These are phyloP conservation scores for Linnemannia exigua DNA, from an alignment of 192 early-diverging fungal genomes.

Conservation along the genomic window DNA sequence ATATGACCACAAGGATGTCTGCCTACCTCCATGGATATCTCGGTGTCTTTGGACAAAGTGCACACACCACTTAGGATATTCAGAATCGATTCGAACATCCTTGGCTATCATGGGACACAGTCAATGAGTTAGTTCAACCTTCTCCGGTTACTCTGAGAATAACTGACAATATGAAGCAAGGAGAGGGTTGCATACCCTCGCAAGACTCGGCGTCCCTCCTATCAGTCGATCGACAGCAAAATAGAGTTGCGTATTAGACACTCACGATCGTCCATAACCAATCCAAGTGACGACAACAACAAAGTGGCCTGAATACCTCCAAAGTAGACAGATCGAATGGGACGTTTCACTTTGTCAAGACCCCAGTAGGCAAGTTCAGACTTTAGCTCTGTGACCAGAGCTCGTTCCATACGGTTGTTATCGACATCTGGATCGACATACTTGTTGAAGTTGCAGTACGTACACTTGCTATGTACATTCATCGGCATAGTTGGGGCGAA, in stretches of 20 bases:
- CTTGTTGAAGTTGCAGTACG: constrained; percentile 73
- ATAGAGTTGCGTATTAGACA: neutral
- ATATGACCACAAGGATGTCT: neutral
- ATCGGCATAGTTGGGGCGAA: neutral
- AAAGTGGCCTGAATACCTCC: constrained; percentile 47
- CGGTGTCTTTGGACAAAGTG: constrained; percentile 43
- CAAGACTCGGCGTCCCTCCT: constrained; percentile 68
- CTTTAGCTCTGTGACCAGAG: constrained; percentile 56
- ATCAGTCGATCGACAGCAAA: neutral
- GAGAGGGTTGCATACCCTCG: constrained; percentile 2
- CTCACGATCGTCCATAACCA: neutral
- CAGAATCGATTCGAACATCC: constrained; percentile 56
- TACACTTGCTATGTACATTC: constrained; percentile 59
- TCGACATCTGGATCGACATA: constrained; percentile 64
- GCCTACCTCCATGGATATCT: constrained; percentile 69
- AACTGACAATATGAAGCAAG: neutral
- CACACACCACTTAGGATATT: constrained; percentile 45
- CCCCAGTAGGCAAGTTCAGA: constrained; percentile 50
- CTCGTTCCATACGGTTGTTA: constrained; percentile 58
- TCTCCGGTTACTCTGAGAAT: neutral
- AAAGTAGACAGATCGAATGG: constrained; percentile 66
- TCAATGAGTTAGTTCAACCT: no score
- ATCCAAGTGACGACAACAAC: neutral
- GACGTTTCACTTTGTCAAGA: constrained; percentile 35
- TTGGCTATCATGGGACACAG: constrained; percentile 37